Evolutionary conservation across 805 yeast species (phyloP).

Genomic region (Yarrowia deformans): DNA sequence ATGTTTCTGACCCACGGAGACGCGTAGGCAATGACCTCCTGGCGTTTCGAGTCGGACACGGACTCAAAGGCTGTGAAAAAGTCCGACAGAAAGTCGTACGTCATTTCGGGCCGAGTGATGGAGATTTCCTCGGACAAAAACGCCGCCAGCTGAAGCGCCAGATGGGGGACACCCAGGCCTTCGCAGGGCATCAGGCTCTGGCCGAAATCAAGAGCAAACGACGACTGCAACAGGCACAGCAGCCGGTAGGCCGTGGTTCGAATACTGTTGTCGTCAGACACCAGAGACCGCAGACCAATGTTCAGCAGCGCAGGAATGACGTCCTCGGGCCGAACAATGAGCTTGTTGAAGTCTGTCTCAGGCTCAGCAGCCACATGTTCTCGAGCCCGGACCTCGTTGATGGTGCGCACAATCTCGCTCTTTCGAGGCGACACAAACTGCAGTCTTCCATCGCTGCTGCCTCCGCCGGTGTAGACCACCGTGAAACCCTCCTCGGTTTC

Average conservation of each 20-base stretch:
- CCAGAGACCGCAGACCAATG: constrained; percentile 70
- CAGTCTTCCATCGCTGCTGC: not conserved
- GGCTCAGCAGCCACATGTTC: constrained; percentile 9
- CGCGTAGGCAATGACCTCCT: constrained; percentile 58
- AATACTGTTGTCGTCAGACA: constrained; percentile 65
- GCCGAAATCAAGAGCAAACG: constrained; percentile 68
- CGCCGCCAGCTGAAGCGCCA: constrained; percentile 66
- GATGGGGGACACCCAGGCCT: constrained; percentile 72
- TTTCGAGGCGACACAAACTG: constrained; percentile 39
- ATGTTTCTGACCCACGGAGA: constrained; percentile 81
- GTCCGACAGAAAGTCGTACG: constrained; percentile 62
- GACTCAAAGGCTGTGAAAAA: constrained; percentile 58
- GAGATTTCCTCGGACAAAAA: constrained; percentile 67
- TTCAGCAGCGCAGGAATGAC: constrained; percentile 69
- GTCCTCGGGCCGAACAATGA: constrained; percentile 45
- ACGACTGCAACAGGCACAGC: constrained; percentile 65
- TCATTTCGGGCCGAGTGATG: constrained; percentile 60
- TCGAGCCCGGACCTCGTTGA: constrained; percentile 41
- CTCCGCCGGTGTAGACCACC: not conserved
- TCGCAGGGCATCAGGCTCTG: constrained; percentile 61
- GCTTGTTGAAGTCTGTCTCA: constrained; percentile 12
- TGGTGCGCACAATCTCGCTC: constrained; percentile 45
- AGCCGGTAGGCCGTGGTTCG: constrained; percentile 69
- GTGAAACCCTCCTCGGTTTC: constrained; percentile 28
- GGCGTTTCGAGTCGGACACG: constrained; percentile 49